phyloP scores from a whole-genome alignment of 345 rosid species.

The Psidium guajava region DNA sequence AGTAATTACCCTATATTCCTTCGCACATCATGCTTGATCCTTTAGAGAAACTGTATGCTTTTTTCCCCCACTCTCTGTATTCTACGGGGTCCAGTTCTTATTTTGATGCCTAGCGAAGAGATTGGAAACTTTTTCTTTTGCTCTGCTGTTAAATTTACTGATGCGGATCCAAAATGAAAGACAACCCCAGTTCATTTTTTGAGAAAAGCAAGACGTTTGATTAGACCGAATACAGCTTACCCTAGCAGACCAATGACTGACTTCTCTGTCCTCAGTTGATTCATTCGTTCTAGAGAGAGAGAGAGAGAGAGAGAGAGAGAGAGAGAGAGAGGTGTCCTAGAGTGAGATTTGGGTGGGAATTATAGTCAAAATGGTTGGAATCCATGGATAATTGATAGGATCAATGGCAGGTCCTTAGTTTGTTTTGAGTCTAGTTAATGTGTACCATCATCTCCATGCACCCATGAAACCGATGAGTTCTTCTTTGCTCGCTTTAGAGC shows the following conservation, averaged over 20 bases:
- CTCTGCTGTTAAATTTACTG: background rate
- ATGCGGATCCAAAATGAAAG: background rate
- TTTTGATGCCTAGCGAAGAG: background rate
- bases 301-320: background rate
- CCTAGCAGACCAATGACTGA: background rate
- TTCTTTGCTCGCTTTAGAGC: background rate
- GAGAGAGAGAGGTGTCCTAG: background rate
- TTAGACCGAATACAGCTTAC: background rate
- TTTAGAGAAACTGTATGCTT: background rate
- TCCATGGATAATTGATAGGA: background rate
- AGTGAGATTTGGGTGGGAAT: background rate
- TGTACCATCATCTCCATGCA: background rate
- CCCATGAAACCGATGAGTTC: background rate
- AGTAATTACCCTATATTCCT: background rate
- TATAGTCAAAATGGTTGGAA: background rate
- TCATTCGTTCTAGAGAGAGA: background rate
- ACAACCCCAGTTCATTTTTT: background rate
- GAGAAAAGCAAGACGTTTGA: background rate
- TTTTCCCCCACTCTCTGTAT: background rate
- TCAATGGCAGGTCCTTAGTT: background rate
- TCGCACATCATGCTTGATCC: background rate
- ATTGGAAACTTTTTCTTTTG: background rate
- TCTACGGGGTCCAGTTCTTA: background rate
- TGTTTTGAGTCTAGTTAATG: background rate
- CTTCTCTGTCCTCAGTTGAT: background rate